Base-by-base conservation (phyloP, 2,329 filamentous ascomycete genomes). In the Apiospora saccharicola region DNA sequence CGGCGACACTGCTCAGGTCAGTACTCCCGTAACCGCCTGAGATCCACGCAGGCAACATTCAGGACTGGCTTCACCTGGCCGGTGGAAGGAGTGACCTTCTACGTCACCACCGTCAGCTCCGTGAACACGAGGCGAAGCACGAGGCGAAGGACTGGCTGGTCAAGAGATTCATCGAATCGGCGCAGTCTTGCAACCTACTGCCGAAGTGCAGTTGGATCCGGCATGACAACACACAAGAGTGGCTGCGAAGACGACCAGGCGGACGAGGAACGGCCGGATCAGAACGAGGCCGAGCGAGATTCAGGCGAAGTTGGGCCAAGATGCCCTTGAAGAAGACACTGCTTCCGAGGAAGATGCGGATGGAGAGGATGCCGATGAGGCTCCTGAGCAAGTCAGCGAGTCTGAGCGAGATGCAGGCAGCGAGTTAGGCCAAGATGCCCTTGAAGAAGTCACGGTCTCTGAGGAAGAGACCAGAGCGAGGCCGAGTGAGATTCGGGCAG, bases 301-400 rank as follows among this genome's bases (percentile, higher is more conserved):
- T 72, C 72, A 19, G 76, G 76, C 34, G 72, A 75, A 74, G 53
- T 72, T 76, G 14, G 57, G 34, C 46, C 74, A 74, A 74, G 70
- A 34, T 73, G 74, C 57, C 57, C 57, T 64, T 41, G 57, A 64
- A 41, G 57, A 41, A 64, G 57, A 64, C 8, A 34, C 14, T 22
- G 30, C 34, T 30, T 64, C 57, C 24, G 78, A 75, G 7, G 77
- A 73, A 26, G 75, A 77, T 13, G 77, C 75, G 19, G 76, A 73
- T 5, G 78, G 79, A 13, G 75, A 72, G 2, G 77, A 75, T 71
- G 79, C 79, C 13, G 76, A 76, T n/a, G 79, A 78, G 26, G 79
- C 79, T 47, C 80, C 80, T 2, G 82, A 85, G n/a, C 85, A 87
- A 34, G 83, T 86, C 7, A 85, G 85, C 4, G 88, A 90, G 26